Percentiles rank a stretch among this genome's conserved stretches.
phyloP scores from a whole-genome alignment of 768 basidiomycete genomes.

The Basidioascus undulatus region DNA sequence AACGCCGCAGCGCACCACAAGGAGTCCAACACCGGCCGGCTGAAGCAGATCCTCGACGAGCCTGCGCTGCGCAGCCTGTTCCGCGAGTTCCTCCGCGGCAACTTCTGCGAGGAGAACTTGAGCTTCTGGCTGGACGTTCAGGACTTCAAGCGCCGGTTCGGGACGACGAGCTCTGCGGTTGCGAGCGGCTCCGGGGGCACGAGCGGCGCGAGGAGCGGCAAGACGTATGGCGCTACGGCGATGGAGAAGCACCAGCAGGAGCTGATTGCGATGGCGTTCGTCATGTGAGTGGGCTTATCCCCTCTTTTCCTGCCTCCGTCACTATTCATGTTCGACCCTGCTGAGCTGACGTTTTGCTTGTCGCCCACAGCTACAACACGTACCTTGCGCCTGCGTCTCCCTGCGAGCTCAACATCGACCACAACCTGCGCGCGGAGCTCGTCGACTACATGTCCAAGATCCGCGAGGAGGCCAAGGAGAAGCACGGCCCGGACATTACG shows the following conservation, averaged over 20 bases:
- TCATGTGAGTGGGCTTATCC: conserved; percentile 24
- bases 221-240: conserved; percentile 23
- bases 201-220: not conserved
- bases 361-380: conserved; percentile 41
- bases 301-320: not conserved
- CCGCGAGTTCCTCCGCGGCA: conserved; percentile 75
- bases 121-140: conserved; percentile 93
- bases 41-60: conserved; percentile 79
- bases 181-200: conserved; percentile 11
- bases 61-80: conserved; percentile 68
- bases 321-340: not conserved
- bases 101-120: conserved; percentile 96
- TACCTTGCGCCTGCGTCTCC: conserved; percentile 89
- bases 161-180: conserved; percentile 76
- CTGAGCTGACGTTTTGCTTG: not conserved
- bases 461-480: conserved; percentile 30
- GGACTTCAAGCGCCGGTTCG: conserved; percentile 90
- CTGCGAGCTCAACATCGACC: conserved; percentile 95
- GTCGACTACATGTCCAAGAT: conserved; percentile 81
- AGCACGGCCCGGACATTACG: not conserved
- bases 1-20: no score
- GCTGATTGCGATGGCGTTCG: conserved; percentile 77
- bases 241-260: conserved; percentile 97
- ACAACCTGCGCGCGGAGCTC: conserved; percentile 79
- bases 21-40: conserved; percentile 77